A percentile compares a stretch with the other conserved stretches of the same genome.
Conservation (phyloP, 768 basidiomycete genomes). For the Boletus fagicola region DNA sequence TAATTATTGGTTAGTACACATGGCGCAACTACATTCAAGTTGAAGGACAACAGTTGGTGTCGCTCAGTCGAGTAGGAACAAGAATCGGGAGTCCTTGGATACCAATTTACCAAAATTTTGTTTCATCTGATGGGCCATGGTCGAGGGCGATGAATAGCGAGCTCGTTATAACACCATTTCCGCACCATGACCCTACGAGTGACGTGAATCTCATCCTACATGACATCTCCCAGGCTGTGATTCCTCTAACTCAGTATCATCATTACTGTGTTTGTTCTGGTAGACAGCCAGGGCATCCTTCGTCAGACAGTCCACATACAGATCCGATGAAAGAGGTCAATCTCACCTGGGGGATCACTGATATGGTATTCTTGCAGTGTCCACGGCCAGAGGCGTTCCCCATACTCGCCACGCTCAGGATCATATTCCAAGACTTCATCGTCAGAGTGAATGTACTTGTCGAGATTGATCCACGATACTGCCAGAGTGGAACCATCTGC, state of each 20-base stretch:
- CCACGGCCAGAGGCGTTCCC: neutral
- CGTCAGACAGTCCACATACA: neutral
- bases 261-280: neutral
- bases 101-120: too few species aligned
- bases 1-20: too few species aligned
- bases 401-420: neutral
- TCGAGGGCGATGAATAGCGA: too few species aligned
- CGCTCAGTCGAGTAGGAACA: too few species aligned
- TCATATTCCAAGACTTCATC: slow-evolving; percentile 6
- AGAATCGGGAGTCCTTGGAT: too few species aligned
- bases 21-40: too few species aligned
- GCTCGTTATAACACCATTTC: too few species aligned
- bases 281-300: neutral
- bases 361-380: neutral
- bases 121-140: too few species aligned
- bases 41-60: too few species aligned
- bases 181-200: too few species aligned
- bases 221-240: neutral
- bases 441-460: neutral
- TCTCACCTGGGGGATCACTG: neutral
- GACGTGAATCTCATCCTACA: neutral
- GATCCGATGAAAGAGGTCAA: neutral
- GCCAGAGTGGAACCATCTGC: neutral
- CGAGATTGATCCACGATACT: slow-evolving; percentile 7
- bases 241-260: neutral